Evolutionary conservation across 2,329 filamentous ascomycete species (phyloP), one percentile per base, ranked within the genome.

Genomic region (Neofusicoccum parvum): DNA sequence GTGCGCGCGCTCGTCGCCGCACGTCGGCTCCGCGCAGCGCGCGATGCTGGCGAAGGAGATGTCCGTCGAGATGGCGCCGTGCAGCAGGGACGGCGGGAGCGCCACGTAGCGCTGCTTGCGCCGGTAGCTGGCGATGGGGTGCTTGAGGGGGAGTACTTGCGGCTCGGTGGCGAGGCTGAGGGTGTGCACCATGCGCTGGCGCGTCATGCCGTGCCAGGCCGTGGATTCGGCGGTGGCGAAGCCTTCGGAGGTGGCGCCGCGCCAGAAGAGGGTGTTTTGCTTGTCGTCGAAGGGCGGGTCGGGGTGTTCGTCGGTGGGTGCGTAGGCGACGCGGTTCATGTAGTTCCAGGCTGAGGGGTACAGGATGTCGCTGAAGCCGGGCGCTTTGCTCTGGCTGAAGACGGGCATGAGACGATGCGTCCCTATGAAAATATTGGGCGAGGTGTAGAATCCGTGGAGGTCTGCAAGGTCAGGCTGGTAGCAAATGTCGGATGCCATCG

Each of bases 391-490:
- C 66, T 90, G 85, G 68, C 91, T 91, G 77, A 95, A 95, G 11
- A 95, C 80, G 0, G 92, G 92, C 2, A 90, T 78, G 3, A 95
- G 81, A 20, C 88, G 82, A 67, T 87, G 84, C 1, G 89, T 85
- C 0, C 88, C 85, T 56, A 86, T 85, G 68, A 87, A 82, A 0
- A 85, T 82, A 7, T 89, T 85, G 0, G 89, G 86, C 0, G 86
- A 87, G 46, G 91, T 82, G 73, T 91, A 87, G 72, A 94, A 87
- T 48, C 91, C 90, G 71, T 94, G 91, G 1, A 94, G 81, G 67
- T 88, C 83, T 34, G 87, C 85, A 37, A 94, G 80, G 68, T 95
- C 92, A 0, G 92, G 90, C 72, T 95, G 92, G 67, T 90, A 86
- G 73, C 92, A 96, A 34, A 90, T 83, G 53, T 92, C 85, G 5